phyloP scores from a whole-genome alignment of 2,329 filamentous ascomycete species.

The Cercospora brassicicola region DNA sequence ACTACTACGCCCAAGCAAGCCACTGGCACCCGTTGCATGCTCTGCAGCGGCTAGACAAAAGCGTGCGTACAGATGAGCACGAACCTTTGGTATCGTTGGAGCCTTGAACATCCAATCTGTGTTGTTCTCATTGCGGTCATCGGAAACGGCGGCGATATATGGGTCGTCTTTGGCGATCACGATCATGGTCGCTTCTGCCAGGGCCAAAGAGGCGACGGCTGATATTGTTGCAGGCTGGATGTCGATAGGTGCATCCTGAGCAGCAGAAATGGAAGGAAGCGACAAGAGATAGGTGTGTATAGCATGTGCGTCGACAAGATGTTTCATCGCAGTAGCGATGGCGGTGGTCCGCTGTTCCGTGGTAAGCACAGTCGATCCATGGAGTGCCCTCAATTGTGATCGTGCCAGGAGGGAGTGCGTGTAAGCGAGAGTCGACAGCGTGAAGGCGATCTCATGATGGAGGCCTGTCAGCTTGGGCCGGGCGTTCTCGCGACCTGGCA shows the following conservation, averaged over 20 bases:
- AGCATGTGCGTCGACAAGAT: slow-evolving; percentile 74
- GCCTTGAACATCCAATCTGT: slow-evolving; percentile 97
- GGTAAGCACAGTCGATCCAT: slow-evolving; percentile 63
- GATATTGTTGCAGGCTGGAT: slow-evolving; percentile 47
- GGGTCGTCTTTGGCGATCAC: slow-evolving; percentile 93
- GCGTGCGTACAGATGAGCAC: slow-evolving; percentile 82
- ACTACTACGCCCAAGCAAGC: slow-evolving; percentile 46
- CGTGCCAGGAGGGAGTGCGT: slow-evolving; percentile 72
- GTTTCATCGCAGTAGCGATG: slow-evolving; percentile 72
- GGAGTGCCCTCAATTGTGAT: slow-evolving; percentile 69
- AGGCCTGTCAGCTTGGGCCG: slow-evolving; percentile 71
- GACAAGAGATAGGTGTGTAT: slow-evolving; percentile 69
- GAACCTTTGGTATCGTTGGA: slow-evolving; percentile 82
- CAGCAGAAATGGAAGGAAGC: slow-evolving; percentile 51
- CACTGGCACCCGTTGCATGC: slow-evolving; percentile 72
- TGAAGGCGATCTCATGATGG: slow-evolving; percentile 80
- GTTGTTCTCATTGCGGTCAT: slow-evolving; percentile 77
- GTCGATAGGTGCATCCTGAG: slow-evolving; percentile 42
- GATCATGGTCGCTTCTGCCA: slow-evolving; percentile 85
- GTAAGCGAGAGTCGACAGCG: slow-evolving; percentile 73
- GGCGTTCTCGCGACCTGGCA: slow-evolving; percentile 64
- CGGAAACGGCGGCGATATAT: slow-evolving; percentile 78
- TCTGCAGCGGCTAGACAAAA: slow-evolving; percentile 85
- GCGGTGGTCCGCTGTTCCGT: slow-evolving; percentile 67
- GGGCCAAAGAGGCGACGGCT: slow-evolving; percentile 60